A percentile compares a stretch with the other conserved stretches of the same genome.
phyloP scores from a whole-genome alignment of 352 stramenopile species.

The Thalassiosira sp. region DNA sequence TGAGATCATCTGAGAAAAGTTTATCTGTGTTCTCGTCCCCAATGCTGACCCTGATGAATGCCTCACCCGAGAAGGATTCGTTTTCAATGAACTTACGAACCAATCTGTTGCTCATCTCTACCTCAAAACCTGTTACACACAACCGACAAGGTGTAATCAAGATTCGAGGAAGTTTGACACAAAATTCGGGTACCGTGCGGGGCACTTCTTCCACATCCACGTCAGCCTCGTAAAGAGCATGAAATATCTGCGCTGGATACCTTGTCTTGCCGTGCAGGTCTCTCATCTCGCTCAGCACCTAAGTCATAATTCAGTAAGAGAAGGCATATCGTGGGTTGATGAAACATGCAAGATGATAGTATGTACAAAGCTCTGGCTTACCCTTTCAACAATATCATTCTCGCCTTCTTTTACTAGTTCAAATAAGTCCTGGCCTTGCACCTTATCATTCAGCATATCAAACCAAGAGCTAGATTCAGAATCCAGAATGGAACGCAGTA shows the following conservation, averaged over 20 bases:
- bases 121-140: conserved; percentile 11
- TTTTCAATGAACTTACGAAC: conserved; percentile 27
- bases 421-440: conserved; percentile 3
- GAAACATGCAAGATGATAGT: not conserved
- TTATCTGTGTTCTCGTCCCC: conserved; percentile 25
- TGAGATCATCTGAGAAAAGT: conserved; percentile 22
- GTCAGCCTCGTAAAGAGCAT: conserved; percentile 8
- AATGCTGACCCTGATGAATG: conserved; percentile 29
- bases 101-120: conserved; percentile 37
- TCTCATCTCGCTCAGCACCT: conserved; percentile 21
- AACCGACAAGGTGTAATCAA: conserved; percentile 23
- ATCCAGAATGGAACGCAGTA: conserved; percentile 12
- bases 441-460: conserved; percentile 23
- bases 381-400: not conserved
- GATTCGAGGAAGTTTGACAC: conserved; percentile 22
- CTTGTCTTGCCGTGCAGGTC: conserved; percentile 22
- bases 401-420: conserved; percentile 4
- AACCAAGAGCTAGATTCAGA: conserved; percentile 12
- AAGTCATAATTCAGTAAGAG: not conserved
- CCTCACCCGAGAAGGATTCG: conserved; percentile 1
- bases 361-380: not conserved
- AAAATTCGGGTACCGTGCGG: conserved; percentile 14
- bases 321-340: not conserved
- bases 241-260: conserved; percentile 28
- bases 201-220: conserved; percentile 1